Percentiles rank a stretch among this genome's conserved stretches.
Conservation (phyloP, 306 rosid genomes). For the Acacia crassicarpa region DNA sequence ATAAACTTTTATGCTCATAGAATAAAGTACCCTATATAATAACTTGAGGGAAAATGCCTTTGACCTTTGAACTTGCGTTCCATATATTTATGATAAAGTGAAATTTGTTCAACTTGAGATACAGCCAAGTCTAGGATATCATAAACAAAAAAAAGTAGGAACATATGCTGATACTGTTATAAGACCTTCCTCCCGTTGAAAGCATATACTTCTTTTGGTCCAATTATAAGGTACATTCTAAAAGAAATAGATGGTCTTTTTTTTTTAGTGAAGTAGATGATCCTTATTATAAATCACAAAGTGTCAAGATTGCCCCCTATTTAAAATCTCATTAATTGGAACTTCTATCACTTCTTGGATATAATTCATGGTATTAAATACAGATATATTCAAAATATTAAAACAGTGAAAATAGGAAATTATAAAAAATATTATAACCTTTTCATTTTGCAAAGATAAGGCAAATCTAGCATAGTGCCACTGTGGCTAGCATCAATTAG, state of each 20-base stretch:
- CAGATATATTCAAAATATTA: neutral
- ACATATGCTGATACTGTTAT: neutral
- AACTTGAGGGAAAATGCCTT: neutral
- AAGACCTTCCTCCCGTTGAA: neutral
- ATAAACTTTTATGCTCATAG: neutral
- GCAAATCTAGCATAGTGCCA: constrained; percentile 95
- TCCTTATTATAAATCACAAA: neutral
- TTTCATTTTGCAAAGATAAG: constrained; percentile 93
- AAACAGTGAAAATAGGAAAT: constrained; percentile 24
- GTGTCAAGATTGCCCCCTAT: no score
- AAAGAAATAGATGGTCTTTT: neutral
- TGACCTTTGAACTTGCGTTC: neutral
- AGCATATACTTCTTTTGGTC: neutral
- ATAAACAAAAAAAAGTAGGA: neutral
- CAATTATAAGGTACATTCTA: neutral
- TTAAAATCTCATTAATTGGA: no score
- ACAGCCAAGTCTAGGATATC: neutral
- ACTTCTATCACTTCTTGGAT: no score
- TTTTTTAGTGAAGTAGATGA: no score
- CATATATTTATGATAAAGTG: neutral
- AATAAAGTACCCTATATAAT: neutral
- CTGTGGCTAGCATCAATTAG: constrained; percentile 95
- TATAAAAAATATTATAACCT: constrained; percentile 50
- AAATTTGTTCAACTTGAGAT: neutral
- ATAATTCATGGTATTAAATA: no score